phyloP scores from a whole-genome alignment of 345 rosid genomes.

The Excoecaria agallocha region DNA sequence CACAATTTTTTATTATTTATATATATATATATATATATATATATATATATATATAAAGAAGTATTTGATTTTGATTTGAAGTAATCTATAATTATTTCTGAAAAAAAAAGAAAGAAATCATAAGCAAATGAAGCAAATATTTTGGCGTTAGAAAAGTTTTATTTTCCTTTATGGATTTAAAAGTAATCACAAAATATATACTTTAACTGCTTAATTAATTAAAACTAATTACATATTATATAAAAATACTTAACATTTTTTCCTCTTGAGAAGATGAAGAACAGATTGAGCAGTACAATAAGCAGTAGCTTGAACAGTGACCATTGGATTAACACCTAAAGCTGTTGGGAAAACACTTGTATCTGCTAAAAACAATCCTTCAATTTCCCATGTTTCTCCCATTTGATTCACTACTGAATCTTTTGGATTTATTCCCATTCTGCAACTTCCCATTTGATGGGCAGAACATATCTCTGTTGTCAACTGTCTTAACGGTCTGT shows the following conservation, averaged over 20 bases:
- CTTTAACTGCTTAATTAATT: too few relatives aligned
- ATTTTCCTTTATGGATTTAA: too few relatives aligned
- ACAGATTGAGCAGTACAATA: slow-evolving; percentile 70
- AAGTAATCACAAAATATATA: too few relatives aligned
- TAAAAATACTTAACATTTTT: background rate
- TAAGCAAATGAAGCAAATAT: too few relatives aligned
- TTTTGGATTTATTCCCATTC: slow-evolving; percentile 65
- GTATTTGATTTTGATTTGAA: too few relatives aligned
- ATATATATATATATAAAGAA: too few relatives aligned
- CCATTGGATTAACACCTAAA: slow-evolving; percentile 85
- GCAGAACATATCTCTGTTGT: slow-evolving; percentile 61
- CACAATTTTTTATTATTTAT: too few relatives aligned
- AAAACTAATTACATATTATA: too few relatives aligned
- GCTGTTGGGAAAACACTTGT: slow-evolving; percentile 85
- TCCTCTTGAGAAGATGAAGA: slow-evolving; percentile 38
- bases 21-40: too few relatives aligned
- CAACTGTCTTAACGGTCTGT: slow-evolving; percentile 41
- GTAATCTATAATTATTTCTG: too few relatives aligned
- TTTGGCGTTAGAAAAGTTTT: too few relatives aligned
- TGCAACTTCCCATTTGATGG: slow-evolving; percentile 91
- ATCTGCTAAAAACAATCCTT: slow-evolving; percentile 72
- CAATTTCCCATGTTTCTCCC: slow-evolving; percentile 85
- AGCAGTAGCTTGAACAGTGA: slow-evolving; percentile 77
- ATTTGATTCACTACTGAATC: slow-evolving; percentile 60
- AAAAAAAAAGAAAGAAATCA: too few relatives aligned